Percentiles rank a stretch among this genome's conserved stretches.
phyloP scores from a whole-genome alignment of 306 rosid species.

The Begonia peltatifolia region DNA sequence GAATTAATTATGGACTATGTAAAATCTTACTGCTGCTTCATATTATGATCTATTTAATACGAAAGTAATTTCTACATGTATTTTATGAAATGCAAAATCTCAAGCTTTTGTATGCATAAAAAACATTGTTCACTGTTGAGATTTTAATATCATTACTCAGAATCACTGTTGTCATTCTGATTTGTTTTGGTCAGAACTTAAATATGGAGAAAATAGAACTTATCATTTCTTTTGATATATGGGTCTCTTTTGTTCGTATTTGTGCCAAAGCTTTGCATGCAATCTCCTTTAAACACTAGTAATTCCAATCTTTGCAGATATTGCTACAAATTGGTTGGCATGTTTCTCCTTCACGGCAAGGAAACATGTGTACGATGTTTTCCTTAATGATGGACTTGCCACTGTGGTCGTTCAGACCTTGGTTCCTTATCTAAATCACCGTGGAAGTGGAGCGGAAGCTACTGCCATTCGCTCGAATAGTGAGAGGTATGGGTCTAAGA shows the following conservation, averaged over 20 bases:
- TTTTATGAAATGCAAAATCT: too few relatives aligned
- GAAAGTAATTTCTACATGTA: too few relatives aligned
- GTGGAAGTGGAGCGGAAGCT: constrained; percentile 35
- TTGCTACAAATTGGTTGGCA: constrained; percentile 75
- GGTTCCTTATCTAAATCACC: constrained; percentile 52
- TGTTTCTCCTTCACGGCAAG: constrained; percentile 63
- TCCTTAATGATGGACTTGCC: constrained; percentile 50
- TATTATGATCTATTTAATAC: too few relatives aligned
- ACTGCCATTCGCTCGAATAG: constrained; percentile 42
- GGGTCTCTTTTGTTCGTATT: not conserved
- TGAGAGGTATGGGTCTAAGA: constrained; percentile 40
- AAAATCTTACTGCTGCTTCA: too few relatives aligned
- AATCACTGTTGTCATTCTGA: not conserved
- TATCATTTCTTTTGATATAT: too few relatives aligned
- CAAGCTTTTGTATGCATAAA: not conserved
- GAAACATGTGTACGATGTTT: constrained; percentile 58
- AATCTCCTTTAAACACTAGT: constrained; percentile 8
- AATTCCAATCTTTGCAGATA: constrained; percentile 45
- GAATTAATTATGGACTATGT: too few relatives aligned
- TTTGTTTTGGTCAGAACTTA: not conserved
- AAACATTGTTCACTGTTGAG: not conserved
- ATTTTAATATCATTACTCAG: not conserved
- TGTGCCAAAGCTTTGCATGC: not conserved
- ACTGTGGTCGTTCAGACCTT: constrained; percentile 68
- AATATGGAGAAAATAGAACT: not conserved